Conservation (phyloP, 768 basidiomycete species). For the Tulasnella sp. region DNA sequence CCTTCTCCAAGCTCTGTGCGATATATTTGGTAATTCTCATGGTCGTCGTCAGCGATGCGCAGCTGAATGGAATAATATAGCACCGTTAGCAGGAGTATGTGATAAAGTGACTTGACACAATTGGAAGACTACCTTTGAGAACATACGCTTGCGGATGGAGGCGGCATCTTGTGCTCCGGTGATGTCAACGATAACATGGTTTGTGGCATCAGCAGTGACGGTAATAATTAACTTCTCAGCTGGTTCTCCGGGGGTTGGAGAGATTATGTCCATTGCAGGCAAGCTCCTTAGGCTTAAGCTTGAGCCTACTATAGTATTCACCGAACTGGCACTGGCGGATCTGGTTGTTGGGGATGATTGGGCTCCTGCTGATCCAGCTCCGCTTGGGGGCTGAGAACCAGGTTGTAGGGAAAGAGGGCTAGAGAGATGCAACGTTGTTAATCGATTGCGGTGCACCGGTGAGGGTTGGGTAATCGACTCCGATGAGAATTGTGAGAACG, state of each 20-base stretch:
- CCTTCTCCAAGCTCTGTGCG: conserved; percentile 78
- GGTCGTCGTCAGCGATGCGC: conserved; percentile 77
- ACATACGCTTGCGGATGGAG: conserved; percentile 71
- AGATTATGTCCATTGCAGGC: conserved; percentile 54
- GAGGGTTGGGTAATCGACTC: no score
- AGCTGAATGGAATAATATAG: conserved; percentile 39
- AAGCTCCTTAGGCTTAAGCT: conserved; percentile 58
- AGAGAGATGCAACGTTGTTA: no score
- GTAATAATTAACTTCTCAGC: conserved; percentile 15
- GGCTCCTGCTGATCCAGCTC: neutral
- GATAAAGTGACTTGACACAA: conserved; percentile 7
- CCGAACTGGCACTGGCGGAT: neutral
- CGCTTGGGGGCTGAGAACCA: neutral
- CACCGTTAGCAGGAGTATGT: neutral
- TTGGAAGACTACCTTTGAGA: conserved; percentile 52
- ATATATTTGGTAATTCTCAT: conserved; percentile 68
- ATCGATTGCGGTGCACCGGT: no score
- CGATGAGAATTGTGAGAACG: no score
- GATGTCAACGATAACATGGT: conserved; percentile 46
- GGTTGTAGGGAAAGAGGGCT: neutral
- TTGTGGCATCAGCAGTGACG: conserved; percentile 15
- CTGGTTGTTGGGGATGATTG: conserved; percentile 8
- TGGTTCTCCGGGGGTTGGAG: conserved; percentile 38
- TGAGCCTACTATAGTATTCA: conserved; percentile 33
- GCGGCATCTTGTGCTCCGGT: conserved; percentile 54